Conservation (phyloP, 306 rosid genomes). For the Trifolium dubium region DNA sequence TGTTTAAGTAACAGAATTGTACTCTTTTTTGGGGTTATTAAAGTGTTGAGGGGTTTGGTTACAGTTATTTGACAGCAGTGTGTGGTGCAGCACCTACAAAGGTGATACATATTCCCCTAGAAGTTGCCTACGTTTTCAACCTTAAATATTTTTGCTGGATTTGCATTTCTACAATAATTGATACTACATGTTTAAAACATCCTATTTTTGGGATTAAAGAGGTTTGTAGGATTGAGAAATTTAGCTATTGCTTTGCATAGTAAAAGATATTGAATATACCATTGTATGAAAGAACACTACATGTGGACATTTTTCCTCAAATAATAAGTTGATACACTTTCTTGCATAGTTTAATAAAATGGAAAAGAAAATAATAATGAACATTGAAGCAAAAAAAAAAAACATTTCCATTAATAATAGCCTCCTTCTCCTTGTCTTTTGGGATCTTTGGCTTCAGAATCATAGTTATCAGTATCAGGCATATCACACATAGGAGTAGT, state of each 20-base stretch:
- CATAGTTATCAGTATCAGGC: slow-evolving; percentile 50
- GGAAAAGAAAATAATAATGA: not conserved
- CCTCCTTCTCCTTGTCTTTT: slow-evolving; percentile 34
- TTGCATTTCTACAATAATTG: not conserved
- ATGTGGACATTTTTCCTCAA: not conserved
- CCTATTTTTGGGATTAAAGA: not conserved
- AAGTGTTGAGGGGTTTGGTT: not conserved
- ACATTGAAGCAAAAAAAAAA: not conserved
- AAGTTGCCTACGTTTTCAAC: not conserved
- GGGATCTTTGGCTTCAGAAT: slow-evolving; percentile 13
- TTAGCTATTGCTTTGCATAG: not conserved
- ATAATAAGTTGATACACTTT: not conserved
- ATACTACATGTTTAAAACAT: not conserved
- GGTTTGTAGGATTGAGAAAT: not conserved
- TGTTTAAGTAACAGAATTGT: not conserved
- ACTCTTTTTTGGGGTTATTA: not conserved
- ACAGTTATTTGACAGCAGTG: not conserved
- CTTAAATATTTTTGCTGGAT: not conserved
- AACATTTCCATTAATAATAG: slow-evolving; percentile 30
- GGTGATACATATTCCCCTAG: too few relatives aligned
- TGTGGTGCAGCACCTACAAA: not conserved
- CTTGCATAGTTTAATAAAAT: slow-evolving; percentile 25
- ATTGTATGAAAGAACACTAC: not conserved
- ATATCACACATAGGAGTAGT: slow-evolving; percentile 76
- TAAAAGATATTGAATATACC: not conserved